Evolutionary conservation across 441 rosid genomes (phyloP).

Genomic region (Corymbia calophylla): DNA sequence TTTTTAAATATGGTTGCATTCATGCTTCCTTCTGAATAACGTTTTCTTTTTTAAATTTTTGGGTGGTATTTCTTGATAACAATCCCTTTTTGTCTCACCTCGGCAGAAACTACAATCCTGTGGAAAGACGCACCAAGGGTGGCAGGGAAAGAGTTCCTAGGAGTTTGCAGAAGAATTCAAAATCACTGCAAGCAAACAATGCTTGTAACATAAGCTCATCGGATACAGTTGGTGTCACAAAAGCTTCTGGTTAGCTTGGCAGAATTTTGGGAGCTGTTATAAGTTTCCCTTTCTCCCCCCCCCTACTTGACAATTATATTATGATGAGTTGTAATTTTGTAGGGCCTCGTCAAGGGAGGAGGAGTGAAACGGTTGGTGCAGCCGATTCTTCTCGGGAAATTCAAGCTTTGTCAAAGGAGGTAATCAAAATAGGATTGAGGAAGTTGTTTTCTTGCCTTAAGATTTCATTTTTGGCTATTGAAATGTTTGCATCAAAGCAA

Average conservation of each 20-base stretch:
- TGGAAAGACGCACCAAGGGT: conserved; percentile 77
- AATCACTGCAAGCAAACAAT: conserved; percentile 74
- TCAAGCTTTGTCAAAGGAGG: conserved; percentile 76
- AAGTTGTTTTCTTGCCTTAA: not conserved
- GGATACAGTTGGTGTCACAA: conserved; percentile 18
- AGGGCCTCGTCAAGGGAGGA: conserved; percentile 60
- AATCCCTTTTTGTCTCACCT: not conserved
- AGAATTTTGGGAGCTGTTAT: not conserved
- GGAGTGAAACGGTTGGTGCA: conserved; percentile 21
- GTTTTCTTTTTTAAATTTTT: not conserved
- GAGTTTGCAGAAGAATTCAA: conserved; percentile 57
- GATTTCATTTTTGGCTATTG: not conserved
- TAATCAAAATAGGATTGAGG: conserved; percentile 15
- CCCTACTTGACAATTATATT: not conserved
- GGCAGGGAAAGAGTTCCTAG: conserved; percentile 60
- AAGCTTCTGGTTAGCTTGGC: conserved; percentile 27
- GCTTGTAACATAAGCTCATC: conserved; percentile 33
- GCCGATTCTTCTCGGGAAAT: conserved; percentile 42
- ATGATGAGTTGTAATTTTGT: not conserved
- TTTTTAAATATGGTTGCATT: not conserved
- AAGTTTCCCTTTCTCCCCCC: not conserved
- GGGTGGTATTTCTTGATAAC: not conserved
- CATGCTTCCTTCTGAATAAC: not conserved
- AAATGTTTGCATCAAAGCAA: not conserved
- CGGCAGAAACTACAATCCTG: conserved; percentile 83